Evolutionary conservation across 768 basidiomycete species (phyloP), one percentile per base, ranked within the genome.

Genomic region (Hygrophoropsis aurantiaca): DNA sequence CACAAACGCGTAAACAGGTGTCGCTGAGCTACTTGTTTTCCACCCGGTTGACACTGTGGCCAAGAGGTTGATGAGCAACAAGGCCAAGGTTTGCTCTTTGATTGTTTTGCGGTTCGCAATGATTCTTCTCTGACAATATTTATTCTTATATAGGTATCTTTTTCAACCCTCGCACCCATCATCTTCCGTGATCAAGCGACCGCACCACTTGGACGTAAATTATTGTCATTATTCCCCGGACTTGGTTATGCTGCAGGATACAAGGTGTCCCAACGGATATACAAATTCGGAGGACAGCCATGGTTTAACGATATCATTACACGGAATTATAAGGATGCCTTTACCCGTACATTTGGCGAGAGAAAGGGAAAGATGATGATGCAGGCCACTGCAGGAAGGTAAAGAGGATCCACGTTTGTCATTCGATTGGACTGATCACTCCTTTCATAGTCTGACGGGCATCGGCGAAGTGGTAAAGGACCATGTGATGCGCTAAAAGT

Each of bases 21-120:
- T 99, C 59, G 93, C 94, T 55, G 95, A 99, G 74, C 78, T 99
- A 44, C 70, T 97, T 56, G 82, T 97, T 16, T 97, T 97, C 73
- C 94, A 97, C 65, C 94, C 94, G 16, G 90, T 93, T 19, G 94
- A 99, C 70, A 99, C 97, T 1, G 85, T 97, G 45, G 93, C 97
- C n/a, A 99, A 99, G 69, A 87, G 95, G 27, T 68, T 99, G 43
- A 99, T 99, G 95, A 94, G 91, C 66, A 97, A 97, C 81, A 94
- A 94, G 74, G 75, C 77, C 52, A 89, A 87, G 78, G 90, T 84
- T 47, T 7, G 11, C 11, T 18, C 3, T 32, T 9, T 10, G 3
- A 42, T 36, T 18, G 44, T 20, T 36, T 43, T 40, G 4, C 18
- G n/a, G n/a, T n/a, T n/a, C 26, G 20, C 20, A 11, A 34, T 39